A percentile compares a stretch with the other conserved stretches of the same genome.
phyloP scores from a whole-genome alignment of 192 early-diverging fungal genomes.

The Fimicolochytrium jonesii region DNA sequence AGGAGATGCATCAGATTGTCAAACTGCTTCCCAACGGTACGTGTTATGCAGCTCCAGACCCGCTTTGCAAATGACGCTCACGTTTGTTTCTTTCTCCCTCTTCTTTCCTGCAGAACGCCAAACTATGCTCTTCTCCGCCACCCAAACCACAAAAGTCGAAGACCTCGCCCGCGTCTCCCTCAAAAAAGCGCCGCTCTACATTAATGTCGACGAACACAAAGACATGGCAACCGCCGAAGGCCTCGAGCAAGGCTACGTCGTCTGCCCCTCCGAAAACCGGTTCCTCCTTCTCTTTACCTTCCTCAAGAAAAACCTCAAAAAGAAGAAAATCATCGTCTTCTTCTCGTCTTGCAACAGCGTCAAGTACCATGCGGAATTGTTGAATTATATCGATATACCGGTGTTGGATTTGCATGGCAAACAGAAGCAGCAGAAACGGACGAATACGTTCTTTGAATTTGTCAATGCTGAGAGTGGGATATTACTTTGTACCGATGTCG shows the following conservation, averaged over 20 bases:
- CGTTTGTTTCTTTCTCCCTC: conserved; percentile 1
- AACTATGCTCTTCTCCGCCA: conserved; percentile 98
- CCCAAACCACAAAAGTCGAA: conserved; percentile 97
- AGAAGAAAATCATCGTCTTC: conserved; percentile 99
- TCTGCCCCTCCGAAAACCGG: conserved; percentile 85
- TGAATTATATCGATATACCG: conserved; percentile 99
- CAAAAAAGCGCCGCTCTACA: conserved; percentile 93
- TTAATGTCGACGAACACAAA: conserved; percentile 98
- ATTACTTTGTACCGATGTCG: conserved; percentile 95
- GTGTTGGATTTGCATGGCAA: conserved; percentile 96
- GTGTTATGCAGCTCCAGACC: background rate
- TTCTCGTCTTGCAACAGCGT: conserved; percentile 97
- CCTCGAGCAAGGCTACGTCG: conserved; percentile 96
- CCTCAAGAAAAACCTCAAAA: conserved; percentile 93
- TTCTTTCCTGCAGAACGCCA: conserved; percentile 69
- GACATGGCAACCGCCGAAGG: conserved; percentile 93
- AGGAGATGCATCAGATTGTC: conserved; percentile 97
- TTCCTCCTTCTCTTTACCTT: conserved; percentile 99
- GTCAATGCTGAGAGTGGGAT: conserved; percentile 92
- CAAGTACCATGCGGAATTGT: conserved; percentile 94
- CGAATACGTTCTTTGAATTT: conserved; percentile 98
- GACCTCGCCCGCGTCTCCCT: conserved; percentile 98
- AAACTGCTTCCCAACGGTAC: conserved; percentile 82
- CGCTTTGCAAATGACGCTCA: background rate
- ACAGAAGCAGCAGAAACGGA: conserved; percentile 98